Evolutionary conservation across 1,139 yeast species (phyloP).

Genomic region (Eremothecium sinecaudum): DNA sequence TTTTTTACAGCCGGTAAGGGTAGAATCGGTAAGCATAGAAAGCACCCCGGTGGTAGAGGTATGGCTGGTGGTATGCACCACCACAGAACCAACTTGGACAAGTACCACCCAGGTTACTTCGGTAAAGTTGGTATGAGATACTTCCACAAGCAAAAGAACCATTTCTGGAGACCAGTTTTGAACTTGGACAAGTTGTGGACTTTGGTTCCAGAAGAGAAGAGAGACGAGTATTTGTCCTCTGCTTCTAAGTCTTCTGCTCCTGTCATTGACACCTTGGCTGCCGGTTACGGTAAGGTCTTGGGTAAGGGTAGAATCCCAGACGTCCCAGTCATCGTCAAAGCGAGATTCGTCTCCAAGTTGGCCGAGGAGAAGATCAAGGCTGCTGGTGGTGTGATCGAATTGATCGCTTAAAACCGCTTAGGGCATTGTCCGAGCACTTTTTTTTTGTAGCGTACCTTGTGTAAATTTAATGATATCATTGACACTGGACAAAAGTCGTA

Average conservation of each 20-base stretch:
- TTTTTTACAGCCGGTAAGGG: conserved; percentile 90
- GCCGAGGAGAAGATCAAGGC: conserved; percentile 99
- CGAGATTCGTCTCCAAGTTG: conserved; percentile 97
- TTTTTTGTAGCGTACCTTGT: conserved; percentile 6
- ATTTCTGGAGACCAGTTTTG: conserved; percentile 96
- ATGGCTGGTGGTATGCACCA: conserved; percentile 99
- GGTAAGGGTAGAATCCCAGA: conserved; percentile 98
- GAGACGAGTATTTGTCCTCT: conserved; percentile 86
- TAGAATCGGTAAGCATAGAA: conserved; percentile 99
- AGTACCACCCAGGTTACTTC: conserved; percentile 99
- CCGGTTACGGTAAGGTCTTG: conserved; percentile 99
- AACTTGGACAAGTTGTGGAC: conserved; percentile 99
- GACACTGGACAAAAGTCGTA: neutral
- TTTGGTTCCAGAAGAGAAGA: conserved; percentile 86
- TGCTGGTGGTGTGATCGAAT: conserved; percentile 99
- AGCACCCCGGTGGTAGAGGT: conserved; percentile 99
- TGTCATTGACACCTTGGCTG: conserved; percentile 98
- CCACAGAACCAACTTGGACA: conserved; percentile 99
- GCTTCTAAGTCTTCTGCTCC: conserved; percentile 90
- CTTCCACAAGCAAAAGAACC: conserved; percentile 96
- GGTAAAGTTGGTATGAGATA: conserved; percentile 99
- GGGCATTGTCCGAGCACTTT: conserved; percentile 1
- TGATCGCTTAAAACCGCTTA: conserved; percentile 66
- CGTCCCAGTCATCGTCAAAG: conserved; percentile 98
- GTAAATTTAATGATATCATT: conserved; percentile 8